Conservation (phyloP, 2,329 filamentous ascomycete species). For the Diaporthe humulicola region DNA sequence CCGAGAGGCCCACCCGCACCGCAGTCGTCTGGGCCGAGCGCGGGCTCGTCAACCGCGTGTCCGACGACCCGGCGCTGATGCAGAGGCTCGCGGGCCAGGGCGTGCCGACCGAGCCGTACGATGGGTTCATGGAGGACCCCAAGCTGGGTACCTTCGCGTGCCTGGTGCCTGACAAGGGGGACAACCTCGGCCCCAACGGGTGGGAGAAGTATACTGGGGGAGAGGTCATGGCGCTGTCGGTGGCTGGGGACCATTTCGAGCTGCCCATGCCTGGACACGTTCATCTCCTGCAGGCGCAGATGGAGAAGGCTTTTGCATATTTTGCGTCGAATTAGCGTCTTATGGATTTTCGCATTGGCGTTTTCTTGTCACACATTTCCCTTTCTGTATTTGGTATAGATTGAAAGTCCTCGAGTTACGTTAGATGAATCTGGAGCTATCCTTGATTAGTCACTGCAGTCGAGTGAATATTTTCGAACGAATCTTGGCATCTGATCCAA, state of each 20-base stretch:
- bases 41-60: conserved; percentile 33
- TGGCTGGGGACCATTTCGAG: conserved; percentile 35
- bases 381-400: not conserved
- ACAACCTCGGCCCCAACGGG: conserved; percentile 35
- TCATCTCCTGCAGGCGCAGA: not conserved
- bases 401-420: not conserved
- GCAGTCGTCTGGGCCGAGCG: conserved; percentile 35
- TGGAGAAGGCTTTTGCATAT: conserved; percentile 10
- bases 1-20: conserved; percentile 25
- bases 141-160: conserved; percentile 34
- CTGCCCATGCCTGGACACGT: conserved; percentile 39
- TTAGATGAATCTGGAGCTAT: not conserved
- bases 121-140: conserved; percentile 39
- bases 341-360: too few relatives aligned
- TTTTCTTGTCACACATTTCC: not conserved
- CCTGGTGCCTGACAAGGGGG: conserved; percentile 36
- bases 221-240: conserved; percentile 35
- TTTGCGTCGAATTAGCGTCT: not conserved
- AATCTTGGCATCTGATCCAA: too few relatives aligned
- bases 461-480: not conserved
- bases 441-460: not conserved
- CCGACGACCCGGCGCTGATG: conserved; percentile 37
- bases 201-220: conserved; percentile 36
- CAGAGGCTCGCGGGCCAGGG: conserved; percentile 34
- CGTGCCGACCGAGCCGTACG: conserved; percentile 28